Conservation (phyloP, 306 rosid genomes). For the Cicer pinnatifidum region DNA sequence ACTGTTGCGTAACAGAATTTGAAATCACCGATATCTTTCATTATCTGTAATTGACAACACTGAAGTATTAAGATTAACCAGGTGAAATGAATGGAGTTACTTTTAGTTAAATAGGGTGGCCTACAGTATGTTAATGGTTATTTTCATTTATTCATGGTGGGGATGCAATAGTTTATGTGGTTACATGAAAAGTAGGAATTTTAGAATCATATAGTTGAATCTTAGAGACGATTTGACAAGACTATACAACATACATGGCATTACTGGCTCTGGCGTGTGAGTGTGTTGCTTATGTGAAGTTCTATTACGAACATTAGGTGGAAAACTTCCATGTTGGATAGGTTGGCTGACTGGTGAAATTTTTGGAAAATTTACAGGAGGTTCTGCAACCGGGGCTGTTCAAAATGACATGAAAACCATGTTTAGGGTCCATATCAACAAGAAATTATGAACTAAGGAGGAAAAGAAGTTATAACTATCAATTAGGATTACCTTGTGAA, state of each 20-base stretch:
- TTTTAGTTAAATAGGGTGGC: conserved; percentile 41
- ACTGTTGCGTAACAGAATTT: too few species aligned
- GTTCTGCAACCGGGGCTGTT: conserved; percentile 57
- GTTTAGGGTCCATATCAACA: conserved; percentile 10
- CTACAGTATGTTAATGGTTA: conserved; percentile 23
- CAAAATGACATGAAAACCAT: conserved; percentile 32
- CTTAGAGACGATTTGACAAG: conserved; percentile 37
- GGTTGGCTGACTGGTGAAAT: conserved; percentile 41
- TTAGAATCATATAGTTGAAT: conserved; percentile 36
- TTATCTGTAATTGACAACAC: too few species aligned
- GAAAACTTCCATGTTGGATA: conserved; percentile 41
- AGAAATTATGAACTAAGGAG: not conserved
- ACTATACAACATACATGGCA: conserved; percentile 46
- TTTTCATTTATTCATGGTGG: conserved; percentile 41
- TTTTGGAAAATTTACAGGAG: conserved; percentile 40
- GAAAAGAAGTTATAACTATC: not conserved
- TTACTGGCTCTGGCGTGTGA: conserved; percentile 38
- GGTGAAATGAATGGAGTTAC: conserved; percentile 47
- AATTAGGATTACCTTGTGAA: conserved; percentile 55
- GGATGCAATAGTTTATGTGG: conserved; percentile 52
- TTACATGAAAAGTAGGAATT: conserved; percentile 35
- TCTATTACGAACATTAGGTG: conserved; percentile 39
- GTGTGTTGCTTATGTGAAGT: conserved; percentile 37
- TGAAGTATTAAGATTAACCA: conserved; percentile 38
- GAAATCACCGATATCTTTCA: too few species aligned